Percentiles rank a stretch among this genome's conserved stretches.
These are phyloP conservation scores for Penicillium alfredii DNA, from an alignment of 495 filamentous ascomycete genomes.

Conservation along the genomic window DNA sequence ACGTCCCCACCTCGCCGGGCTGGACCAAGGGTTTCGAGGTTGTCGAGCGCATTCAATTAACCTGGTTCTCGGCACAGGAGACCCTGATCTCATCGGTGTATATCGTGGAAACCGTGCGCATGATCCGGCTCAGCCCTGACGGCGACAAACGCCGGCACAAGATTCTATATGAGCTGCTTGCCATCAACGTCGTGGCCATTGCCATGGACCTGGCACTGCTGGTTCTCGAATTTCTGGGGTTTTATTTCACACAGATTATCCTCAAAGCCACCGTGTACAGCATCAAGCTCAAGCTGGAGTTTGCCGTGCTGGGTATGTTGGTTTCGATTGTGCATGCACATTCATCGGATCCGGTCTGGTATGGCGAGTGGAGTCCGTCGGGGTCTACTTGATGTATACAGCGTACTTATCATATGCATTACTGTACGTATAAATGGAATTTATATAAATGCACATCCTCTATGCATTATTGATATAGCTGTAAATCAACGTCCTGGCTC, in stretches of 20 bases:
- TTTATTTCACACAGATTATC: conserved; percentile 42
- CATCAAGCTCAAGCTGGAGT: conserved; percentile 53
- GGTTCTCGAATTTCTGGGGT: conserved; percentile 39
- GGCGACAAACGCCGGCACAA: conserved; percentile 26
- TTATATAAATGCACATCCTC: too few relatives aligned
- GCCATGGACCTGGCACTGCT: conserved; percentile 41
- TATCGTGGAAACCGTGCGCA: conserved; percentile 36
- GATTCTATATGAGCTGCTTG: conserved; percentile 38
- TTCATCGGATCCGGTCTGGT: not conserved
- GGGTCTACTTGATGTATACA: conserved; percentile 1
- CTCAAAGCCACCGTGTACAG: conserved; percentile 46
- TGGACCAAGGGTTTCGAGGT: conserved; percentile 41
- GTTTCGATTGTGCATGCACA: conserved; percentile 22
- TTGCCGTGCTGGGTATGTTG: conserved; percentile 39
- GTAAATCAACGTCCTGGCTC: not conserved
- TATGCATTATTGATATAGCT: too few relatives aligned
- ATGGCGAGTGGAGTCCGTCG: conserved; percentile 6
- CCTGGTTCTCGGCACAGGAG: conserved; percentile 47
- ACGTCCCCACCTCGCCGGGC: not conserved
- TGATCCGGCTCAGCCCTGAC: conserved; percentile 25
- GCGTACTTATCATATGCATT: too few relatives aligned
- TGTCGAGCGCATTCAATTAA: conserved; percentile 46
- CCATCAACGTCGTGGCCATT: conserved; percentile 40
- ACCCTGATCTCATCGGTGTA: conserved; percentile 45
- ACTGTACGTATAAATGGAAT: too few relatives aligned